Percentiles rank a stretch among this genome's conserved stretches.
Evolutionary conservation across 2,329 filamentous ascomycete species (phyloP).

Genomic region (Cladosporium colombiae): DNA sequence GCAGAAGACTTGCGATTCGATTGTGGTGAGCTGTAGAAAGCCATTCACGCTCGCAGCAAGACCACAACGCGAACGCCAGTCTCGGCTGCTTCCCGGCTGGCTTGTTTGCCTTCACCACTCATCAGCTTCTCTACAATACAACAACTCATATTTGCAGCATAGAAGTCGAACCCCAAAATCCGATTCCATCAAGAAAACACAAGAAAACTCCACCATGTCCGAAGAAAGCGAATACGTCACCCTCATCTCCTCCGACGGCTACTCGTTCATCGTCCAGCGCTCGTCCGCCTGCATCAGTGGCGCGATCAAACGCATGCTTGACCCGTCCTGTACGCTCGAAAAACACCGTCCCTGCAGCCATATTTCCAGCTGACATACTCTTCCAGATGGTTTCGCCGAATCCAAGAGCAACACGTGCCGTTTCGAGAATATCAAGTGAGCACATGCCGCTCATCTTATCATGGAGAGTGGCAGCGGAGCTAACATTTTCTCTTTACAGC

Average conservation of each 20-base stretch:
- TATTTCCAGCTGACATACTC: not conserved
- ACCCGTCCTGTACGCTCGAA: constrained; percentile 60
- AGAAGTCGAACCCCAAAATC: not conserved
- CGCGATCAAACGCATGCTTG: constrained; percentile 73
- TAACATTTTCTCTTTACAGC: constrained; percentile 45
- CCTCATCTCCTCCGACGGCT: constrained; percentile 72
- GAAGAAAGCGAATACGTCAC: constrained; percentile 64
- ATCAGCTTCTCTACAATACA: not conserved
- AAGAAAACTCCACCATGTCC: not conserved
- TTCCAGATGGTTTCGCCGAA: constrained; percentile 64
- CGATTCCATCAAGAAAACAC: not conserved
- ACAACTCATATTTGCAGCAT: not conserved
- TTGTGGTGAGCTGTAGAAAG: not conserved
- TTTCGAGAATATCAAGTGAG: constrained; percentile 75
- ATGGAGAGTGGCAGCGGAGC: not conserved
- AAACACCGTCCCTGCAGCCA: not conserved
- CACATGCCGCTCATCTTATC: not conserved
- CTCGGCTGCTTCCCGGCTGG: constrained; percentile 11
- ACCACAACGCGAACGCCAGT: not conserved
- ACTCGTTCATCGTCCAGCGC: constrained; percentile 73
- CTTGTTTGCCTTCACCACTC: not conserved
- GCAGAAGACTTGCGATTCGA: not conserved
- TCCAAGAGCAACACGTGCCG: constrained; percentile 63
- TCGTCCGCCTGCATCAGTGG: constrained; percentile 70
- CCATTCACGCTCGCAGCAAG: not conserved